Evolutionary conservation across 169 alveolate genomes (phyloP).

Genomic region (Babesia ovis): DNA sequence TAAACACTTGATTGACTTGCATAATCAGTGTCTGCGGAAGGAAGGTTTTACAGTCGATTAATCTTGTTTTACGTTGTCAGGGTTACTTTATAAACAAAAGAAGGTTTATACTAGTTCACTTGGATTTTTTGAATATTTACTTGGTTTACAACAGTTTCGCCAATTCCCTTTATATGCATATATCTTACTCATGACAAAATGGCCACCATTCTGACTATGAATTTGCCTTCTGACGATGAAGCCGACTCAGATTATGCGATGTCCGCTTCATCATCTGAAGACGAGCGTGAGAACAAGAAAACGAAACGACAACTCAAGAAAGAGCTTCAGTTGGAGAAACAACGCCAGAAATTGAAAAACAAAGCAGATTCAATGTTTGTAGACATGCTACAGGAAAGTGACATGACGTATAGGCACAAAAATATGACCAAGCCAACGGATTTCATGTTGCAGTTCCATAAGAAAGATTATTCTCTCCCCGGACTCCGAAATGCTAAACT

Average conservation of each 20-base stretch:
- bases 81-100: not conserved
- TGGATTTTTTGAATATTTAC: not conserved
- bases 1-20: conserved; percentile 67
- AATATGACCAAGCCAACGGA: conserved; percentile 8
- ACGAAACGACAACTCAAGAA: conserved; percentile 21
- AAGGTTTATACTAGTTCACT: too few species aligned
- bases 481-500: not conserved
- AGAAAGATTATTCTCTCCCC: conserved; percentile 12
- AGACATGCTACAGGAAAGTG: conserved; percentile 56
- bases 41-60: conserved; percentile 73
- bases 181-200: not conserved
- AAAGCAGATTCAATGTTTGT: conserved; percentile 26
- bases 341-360: conserved; percentile 10
- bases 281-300: conserved; percentile 30
- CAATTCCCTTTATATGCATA: too few species aligned
- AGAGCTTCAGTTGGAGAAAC: conserved; percentile 16
- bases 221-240: conserved; percentile 52
- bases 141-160: not conserved
- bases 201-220: conserved; percentile 55
- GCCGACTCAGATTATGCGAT: conserved; percentile 49
- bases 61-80: not conserved
- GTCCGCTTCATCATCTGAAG: conserved; percentile 30
- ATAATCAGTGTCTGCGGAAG: conserved; percentile 70
- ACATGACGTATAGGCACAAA: conserved; percentile 18
- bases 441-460: conserved; percentile 66